Base-by-base conservation (phyloP, 2,329 filamentous ascomycete genomes). In the Meredithiella fracta region DNA sequence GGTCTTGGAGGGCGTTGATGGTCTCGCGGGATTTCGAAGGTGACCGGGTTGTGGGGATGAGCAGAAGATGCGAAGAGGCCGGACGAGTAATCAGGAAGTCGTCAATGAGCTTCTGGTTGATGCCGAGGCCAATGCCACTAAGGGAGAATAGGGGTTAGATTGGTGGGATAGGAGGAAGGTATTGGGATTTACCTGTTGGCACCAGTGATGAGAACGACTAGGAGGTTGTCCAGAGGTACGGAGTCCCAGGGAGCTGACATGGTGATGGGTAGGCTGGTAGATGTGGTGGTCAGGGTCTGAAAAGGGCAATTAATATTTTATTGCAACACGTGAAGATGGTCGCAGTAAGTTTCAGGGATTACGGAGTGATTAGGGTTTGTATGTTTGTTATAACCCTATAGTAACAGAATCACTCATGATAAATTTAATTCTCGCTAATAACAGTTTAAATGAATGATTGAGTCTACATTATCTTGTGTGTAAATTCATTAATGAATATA, bases 121-220 rank as follows among this genome's bases (percentile, higher is more conserved):
- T 89, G 56, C 84, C 83, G 63, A 91, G 85, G 47, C 91, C 91
- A 47, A 96, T 80, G 59, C 91, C 91, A 66, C 91, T 96, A 25
- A 11, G n/a, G 44, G 29, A 47, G 34, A 47, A 15, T 31, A 20
- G 25, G 47, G 14, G 53, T 47, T 14, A 7, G 34, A 25, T 42
- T 29, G 37, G 17, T 26, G n/a, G 11, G 29, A 26, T 15, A 51
- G 15, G 47, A 25, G 51, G 17, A 3, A 22, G 8, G 7, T 6
- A 40, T 51, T 42, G n/a, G 44, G 17, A n/a, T 51, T 47, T 47
- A 56, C 58, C 54, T 57, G 47, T 59, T 57, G 22, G 54, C 58
- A 26, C 58, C 57, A 9, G 57, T 58, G 23, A 58, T 53, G 15
- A 58, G 34, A n/a, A 56, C 57, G 15, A 54, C 57, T 8, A 56